Evolutionary conservation across 2,329 filamentous ascomycete species (phyloP).

Genomic region (Orbilia ellipsospora): DNA sequence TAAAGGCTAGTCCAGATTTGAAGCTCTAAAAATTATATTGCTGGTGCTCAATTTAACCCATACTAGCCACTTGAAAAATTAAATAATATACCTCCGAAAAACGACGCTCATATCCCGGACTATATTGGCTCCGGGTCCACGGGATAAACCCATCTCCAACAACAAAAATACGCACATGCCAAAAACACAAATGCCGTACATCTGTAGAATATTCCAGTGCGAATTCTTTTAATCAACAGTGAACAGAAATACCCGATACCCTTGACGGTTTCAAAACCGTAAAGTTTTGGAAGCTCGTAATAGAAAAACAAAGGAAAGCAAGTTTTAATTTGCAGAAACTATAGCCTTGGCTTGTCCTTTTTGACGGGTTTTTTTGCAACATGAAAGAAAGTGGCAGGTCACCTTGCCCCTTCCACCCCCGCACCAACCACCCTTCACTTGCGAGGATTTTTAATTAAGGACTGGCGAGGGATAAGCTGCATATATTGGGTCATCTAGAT

Average conservation of each 20-base stretch:
- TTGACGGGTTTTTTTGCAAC: not conserved
- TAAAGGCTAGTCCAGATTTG: constrained; percentile 3
- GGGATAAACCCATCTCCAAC: constrained; percentile 16
- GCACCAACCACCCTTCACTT: constrained; percentile 32
- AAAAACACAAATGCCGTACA: not conserved
- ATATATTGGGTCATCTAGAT: not conserved
- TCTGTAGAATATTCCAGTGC: constrained; percentile 14
- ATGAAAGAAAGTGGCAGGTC: constrained; percentile 43
- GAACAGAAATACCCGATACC: constrained; percentile 20
- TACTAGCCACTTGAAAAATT: constrained; percentile 4
- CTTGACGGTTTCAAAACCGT: not conserved
- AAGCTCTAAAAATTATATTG: constrained; percentile 9
- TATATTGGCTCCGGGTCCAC: constrained; percentile 34
- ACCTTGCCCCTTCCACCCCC: constrained; percentile 9
- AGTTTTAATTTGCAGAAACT: constrained; percentile 44
- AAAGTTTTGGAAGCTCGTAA: constrained; percentile 26
- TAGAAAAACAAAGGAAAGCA: constrained; percentile 3
- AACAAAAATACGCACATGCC: not conserved
- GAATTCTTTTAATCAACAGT: constrained; percentile 4
- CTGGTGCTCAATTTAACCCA: not conserved
- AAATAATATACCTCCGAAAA: constrained; percentile 27
- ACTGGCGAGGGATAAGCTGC: constrained; percentile 14
- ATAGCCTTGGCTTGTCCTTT: constrained; percentile 32
- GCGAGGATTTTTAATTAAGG: constrained; percentile 19
- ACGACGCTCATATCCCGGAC: constrained; percentile 42